Evolutionary conservation across 371 early-diverging fungal genomes (phyloP).

Genomic region (Actinomucor elegans): DNA sequence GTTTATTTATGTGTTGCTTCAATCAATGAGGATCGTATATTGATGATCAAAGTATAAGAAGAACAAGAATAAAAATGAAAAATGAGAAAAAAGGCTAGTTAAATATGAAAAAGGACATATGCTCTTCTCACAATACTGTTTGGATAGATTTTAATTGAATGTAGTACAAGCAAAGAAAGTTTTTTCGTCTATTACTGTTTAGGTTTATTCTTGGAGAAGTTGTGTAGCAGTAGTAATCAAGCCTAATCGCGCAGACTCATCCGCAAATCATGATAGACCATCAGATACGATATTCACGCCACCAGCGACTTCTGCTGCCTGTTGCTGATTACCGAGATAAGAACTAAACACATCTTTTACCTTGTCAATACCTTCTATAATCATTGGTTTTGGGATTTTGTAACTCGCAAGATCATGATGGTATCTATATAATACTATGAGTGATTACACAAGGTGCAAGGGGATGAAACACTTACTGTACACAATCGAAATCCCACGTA

Average conservation of each 20-base stretch:
- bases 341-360: slow-evolving; percentile 36
- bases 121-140: slow-evolving; percentile 8
- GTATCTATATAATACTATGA: slow-evolving; percentile 20
- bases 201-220: neutral
- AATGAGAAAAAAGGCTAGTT: neutral
- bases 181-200: neutral
- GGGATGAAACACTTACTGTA: slow-evolving; percentile 22
- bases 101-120: slow-evolving; percentile 2
- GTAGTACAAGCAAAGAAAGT: neutral
- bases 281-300: slow-evolving; percentile 43
- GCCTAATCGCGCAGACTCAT: neutral
- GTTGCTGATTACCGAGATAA: slow-evolving; percentile 25
- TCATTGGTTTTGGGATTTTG: slow-evolving; percentile 14
- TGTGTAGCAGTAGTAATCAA: neutral
- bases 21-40: too few species aligned
- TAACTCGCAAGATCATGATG: slow-evolving; percentile 32
- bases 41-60: too few species aligned
- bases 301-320: slow-evolving; percentile 33
- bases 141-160: neutral
- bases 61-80: neutral
- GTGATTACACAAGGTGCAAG: neutral
- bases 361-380: slow-evolving; percentile 25
- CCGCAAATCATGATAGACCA: neutral
- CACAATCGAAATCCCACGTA: slow-evolving; percentile 73
- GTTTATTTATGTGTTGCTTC: too few species aligned